Conservation (phyloP, 2,329 filamentous ascomycete genomes). For the Dactylonectria macrodidyma region DNA sequence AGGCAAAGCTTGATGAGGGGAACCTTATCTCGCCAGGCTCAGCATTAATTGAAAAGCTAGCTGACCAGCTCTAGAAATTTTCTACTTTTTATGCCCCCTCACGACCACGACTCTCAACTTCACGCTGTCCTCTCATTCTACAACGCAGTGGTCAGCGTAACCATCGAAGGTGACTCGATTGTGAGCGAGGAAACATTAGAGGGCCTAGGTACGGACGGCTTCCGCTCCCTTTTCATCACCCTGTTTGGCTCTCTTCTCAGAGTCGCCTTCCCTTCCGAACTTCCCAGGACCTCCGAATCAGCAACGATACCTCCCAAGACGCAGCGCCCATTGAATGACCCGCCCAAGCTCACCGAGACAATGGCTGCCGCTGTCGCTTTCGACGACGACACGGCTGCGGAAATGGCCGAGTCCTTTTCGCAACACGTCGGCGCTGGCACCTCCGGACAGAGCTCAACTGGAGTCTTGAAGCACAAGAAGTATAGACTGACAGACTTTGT, state of each 20-base stretch:
- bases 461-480: constrained; percentile 58
- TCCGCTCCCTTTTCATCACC: constrained; percentile 72
- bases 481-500: constrained; percentile 76
- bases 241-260: constrained; percentile 84
- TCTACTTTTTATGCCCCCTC: constrained; percentile 85
- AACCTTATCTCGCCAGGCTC: constrained; percentile 11
- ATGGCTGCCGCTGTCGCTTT: constrained; percentile 42
- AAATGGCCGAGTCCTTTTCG: constrained; percentile 42
- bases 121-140: constrained; percentile 92
- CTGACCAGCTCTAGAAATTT: constrained; percentile 78
- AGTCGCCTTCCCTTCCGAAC: constrained; percentile 68
- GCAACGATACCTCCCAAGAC: constrained; percentile 35
- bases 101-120: constrained; percentile 77
- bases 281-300: constrained; percentile 48
- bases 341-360: constrained; percentile 27
- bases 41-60: constrained; percentile 27
- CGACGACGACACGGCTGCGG: constrained; percentile 45
- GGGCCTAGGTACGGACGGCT: constrained; percentile 89
- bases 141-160: constrained; percentile 88
- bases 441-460: constrained; percentile 53
- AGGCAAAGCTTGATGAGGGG: constrained; percentile 22
- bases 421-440: constrained; percentile 55
- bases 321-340: constrained; percentile 34
- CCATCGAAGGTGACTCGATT: constrained; percentile 92
- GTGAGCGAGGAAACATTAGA: constrained; percentile 92